Percentiles rank a stretch among this genome's conserved stretches.
Conservation (phyloP, 371 early-diverging fungal genomes). For the Mucor circinelloides region DNA sequence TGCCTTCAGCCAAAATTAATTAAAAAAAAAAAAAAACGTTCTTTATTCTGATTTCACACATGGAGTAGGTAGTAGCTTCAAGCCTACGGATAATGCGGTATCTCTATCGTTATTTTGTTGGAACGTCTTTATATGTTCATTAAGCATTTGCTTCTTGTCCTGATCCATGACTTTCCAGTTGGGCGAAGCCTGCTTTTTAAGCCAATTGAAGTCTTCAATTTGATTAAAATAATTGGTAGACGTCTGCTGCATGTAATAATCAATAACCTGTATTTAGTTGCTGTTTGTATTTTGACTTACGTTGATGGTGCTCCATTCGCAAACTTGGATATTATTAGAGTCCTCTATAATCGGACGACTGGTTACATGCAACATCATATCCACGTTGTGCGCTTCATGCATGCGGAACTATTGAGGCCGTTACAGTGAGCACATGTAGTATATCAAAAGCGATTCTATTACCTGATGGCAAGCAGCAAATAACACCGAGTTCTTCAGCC, state of each 20-base stretch:
- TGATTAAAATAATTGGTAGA: slow-evolving; percentile 51
- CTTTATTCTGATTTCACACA: not conserved
- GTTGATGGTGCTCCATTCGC: slow-evolving; percentile 16
- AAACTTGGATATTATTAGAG: slow-evolving; percentile 57
- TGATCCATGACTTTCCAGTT: slow-evolving; percentile 61
- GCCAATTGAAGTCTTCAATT: slow-evolving; percentile 89
- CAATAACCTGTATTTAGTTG: slow-evolving; percentile 8
- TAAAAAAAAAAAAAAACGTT: too few species aligned
- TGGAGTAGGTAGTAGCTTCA: not conserved
- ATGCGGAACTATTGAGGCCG: slow-evolving; percentile 63
- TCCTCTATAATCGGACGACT: slow-evolving; percentile 86
- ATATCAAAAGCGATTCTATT: slow-evolving; percentile 15
- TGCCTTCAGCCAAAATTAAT: too few species aligned
- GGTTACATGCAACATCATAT: slow-evolving; percentile 65
- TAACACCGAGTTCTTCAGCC: slow-evolving; percentile 58
- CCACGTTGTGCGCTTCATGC: slow-evolving; percentile 68
- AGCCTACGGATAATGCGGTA: not conserved
- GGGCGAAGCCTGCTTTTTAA: slow-evolving; percentile 74
- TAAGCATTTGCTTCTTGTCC: not conserved
- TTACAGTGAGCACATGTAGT: not conserved
- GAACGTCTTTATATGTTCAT: not conserved
- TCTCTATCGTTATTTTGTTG: not conserved
- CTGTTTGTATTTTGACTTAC: not conserved
- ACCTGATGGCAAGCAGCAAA: slow-evolving; percentile 79
- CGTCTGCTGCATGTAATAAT: not conserved